Evolutionary conservation across 257 asterid species (phyloP).

Genomic region (Anisodus tanguticus): DNA sequence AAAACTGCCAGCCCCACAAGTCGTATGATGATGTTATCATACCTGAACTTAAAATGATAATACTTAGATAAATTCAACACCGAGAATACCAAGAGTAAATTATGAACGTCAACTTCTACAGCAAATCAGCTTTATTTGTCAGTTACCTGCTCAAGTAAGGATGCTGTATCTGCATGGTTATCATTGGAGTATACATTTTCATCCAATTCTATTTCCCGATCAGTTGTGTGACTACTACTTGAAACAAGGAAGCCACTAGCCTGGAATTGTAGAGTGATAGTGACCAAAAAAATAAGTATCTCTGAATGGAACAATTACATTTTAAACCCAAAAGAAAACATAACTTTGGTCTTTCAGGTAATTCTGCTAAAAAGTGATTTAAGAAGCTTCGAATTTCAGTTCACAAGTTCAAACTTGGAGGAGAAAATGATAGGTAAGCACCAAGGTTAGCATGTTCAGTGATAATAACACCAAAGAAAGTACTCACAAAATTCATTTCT

Average conservation of each 20-base stretch:
- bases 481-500: neutral
- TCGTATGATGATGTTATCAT: slow-evolving; percentile 69
- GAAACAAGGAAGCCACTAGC: slow-evolving; percentile 88
- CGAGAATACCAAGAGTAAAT: neutral
- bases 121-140: neutral
- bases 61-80: slow-evolving; percentile 14
- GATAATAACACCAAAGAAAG: neutral
- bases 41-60: slow-evolving; percentile 53
- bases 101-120: slow-evolving; percentile 1
- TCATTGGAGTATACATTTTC: slow-evolving; percentile 59
- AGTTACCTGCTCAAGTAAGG: slow-evolving; percentile 79
- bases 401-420: slow-evolving; percentile 1
- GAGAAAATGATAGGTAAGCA: neutral
- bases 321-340: neutral
- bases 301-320: neutral
- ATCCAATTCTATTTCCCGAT: slow-evolving; percentile 76
- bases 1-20: slow-evolving; percentile 80
- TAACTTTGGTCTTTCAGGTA: neutral
- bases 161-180: slow-evolving; percentile 61
- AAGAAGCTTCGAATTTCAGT: slow-evolving; percentile 16
- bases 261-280: slow-evolving; percentile 45
- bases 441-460: neutral
- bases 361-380: slow-evolving; percentile 8
- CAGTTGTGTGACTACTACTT: slow-evolving; percentile 60
- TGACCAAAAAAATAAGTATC: neutral